Conservation (phyloP, 306 rosid genomes). For the Begonia fuchsioides region DNA sequence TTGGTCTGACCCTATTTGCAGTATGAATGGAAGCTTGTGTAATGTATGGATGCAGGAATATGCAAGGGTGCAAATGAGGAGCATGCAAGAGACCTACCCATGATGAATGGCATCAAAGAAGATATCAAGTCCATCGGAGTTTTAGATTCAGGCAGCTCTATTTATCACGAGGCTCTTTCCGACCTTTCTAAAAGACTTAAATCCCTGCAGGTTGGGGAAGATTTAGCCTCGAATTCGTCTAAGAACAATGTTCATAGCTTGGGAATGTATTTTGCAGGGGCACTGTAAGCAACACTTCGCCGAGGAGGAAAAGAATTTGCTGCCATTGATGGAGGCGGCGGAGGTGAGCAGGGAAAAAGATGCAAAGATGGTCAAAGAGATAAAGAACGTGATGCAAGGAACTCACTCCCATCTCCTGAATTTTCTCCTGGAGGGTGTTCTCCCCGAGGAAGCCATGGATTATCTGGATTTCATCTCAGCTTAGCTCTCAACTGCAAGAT, state of each 20-base stretch:
- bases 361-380: slow-evolving; percentile 33
- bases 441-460: slow-evolving; percentile 58
- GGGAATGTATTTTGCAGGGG: slow-evolving; percentile 18
- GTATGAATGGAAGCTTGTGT: no score
- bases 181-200: slow-evolving; percentile 47
- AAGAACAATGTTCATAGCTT: background rate
- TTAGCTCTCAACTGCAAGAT: no score
- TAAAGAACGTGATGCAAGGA: slow-evolving; percentile 64
- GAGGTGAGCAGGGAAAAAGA: slow-evolving; percentile 57
- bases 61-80: slow-evolving; percentile 70
- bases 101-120: slow-evolving; percentile 93
- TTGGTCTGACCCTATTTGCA: no score
- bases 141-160: slow-evolving; percentile 41
- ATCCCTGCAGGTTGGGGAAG: slow-evolving; percentile 32
- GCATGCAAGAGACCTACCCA: slow-evolving; percentile 87
- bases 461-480: slow-evolving; percentile 50
- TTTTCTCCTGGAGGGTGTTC: slow-evolving; percentile 62
- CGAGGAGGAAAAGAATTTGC: slow-evolving; percentile 59
- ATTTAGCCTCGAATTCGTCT: background rate
- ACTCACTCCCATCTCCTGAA: slow-evolving; percentile 55
- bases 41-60: slow-evolving; percentile 24
- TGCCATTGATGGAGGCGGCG: slow-evolving; percentile 70
- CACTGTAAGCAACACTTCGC: slow-evolving; percentile 52
- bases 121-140: slow-evolving; percentile 71
- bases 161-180: slow-evolving; percentile 37